Percentiles rank a stretch among this genome's conserved stretches.
These are phyloP conservation scores for Ceratocystis diversiconidia DNA, from an alignment of 2,329 filamentous ascomycete species.

Conservation along the genomic window DNA sequence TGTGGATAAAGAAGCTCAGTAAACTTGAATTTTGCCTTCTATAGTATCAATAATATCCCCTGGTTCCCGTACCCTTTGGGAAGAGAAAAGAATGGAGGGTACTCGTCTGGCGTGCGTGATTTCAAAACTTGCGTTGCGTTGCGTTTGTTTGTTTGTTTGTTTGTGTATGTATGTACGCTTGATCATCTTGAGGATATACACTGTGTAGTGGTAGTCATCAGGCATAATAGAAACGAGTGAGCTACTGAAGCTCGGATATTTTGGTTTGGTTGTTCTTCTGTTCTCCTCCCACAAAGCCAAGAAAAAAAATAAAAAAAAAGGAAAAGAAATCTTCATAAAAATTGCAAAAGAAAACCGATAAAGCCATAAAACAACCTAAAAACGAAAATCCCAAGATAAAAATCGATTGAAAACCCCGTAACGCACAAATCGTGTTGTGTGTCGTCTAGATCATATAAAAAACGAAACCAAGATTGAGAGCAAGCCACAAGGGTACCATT, in stretches of 20 bases:
- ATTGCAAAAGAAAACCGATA: not conserved
- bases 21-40: not conserved
- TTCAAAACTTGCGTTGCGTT: no score
- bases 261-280: not conserved
- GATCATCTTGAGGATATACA: not conserved
- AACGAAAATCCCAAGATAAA: slow-evolving; percentile 1
- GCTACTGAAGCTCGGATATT: slow-evolving; percentile 3
- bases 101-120: no score
- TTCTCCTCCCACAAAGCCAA: not conserved
- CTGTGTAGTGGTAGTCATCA: no score
- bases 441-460: slow-evolving; percentile 6
- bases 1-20: no score
- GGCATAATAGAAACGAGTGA: no score
- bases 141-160: not conserved
- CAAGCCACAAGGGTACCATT: not conserved
- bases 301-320: not conserved
- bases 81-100: no score
- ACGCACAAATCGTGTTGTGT: not conserved
- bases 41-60: not conserved
- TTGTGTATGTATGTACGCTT: not conserved
- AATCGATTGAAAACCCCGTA: slow-evolving; percentile 4
- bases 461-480: not conserved
- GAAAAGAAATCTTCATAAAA: not conserved
- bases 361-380: not conserved
- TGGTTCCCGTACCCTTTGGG: no score